A percentile compares a stretch with the other conserved stretches of the same genome.
Evolutionary conservation across 371 early-diverging fungal genomes (phyloP).

Genomic region (Rhizopus delemar): DNA sequence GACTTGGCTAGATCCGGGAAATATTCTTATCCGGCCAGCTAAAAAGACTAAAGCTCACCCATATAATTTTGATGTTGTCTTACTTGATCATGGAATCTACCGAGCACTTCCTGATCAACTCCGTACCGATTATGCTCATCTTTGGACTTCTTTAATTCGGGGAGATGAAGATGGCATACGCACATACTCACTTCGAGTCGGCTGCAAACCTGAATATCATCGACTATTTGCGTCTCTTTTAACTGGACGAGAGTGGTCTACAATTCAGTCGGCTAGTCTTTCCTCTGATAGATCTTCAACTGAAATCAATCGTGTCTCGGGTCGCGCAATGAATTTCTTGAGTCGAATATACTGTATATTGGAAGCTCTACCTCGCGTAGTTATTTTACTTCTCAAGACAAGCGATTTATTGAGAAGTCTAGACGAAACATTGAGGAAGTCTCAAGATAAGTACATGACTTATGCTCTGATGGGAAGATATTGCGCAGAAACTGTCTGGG

Average conservation of each 20-base stretch:
- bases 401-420: constrained; percentile 79
- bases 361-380: constrained; percentile 74
- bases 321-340: constrained; percentile 53
- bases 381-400: constrained; percentile 86
- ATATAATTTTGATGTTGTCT: constrained; percentile 83
- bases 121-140: constrained; percentile 81
- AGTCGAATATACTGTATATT: constrained; percentile 77
- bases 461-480: constrained; percentile 59
- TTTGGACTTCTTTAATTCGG: constrained; percentile 85
- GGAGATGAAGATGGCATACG: constrained; percentile 73
- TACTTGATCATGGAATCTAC: constrained; percentile 94
- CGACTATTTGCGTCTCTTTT: constrained; percentile 82
- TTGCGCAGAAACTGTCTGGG: constrained; percentile 55
- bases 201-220: constrained; percentile 69
- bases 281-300: constrained; percentile 40
- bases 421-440: constrained; percentile 45
- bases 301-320: constrained; percentile 51
- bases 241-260: constrained; percentile 84
- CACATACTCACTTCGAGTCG: constrained; percentile 57
- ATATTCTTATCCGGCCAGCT: constrained; percentile 71
- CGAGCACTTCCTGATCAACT: constrained; percentile 74
- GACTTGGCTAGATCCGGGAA: constrained; percentile 59
- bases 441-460: constrained; percentile 40
- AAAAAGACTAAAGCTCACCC: constrained; percentile 47
- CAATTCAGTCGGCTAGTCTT: constrained; percentile 47